phyloP scores from a whole-genome alignment of 176 grass and related monocot genomes.

The Avena insularis region DNA sequence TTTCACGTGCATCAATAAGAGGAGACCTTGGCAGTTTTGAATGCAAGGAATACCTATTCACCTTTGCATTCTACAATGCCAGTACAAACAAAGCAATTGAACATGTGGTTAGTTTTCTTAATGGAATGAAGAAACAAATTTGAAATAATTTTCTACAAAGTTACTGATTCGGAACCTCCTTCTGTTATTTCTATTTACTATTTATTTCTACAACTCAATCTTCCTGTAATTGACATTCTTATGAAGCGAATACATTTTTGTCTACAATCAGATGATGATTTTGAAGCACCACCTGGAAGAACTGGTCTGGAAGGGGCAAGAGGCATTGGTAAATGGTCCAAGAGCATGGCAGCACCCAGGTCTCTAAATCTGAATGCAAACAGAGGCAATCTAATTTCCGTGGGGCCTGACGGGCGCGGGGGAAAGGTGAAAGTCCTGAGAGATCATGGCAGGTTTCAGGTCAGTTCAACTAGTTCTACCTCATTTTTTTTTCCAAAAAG shows the following conservation, averaged over 20 bases:
- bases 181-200: slow-evolving; percentile 3
- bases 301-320: slow-evolving; percentile 46
- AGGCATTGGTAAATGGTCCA: slow-evolving; percentile 75
- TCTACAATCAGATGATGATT: slow-evolving; percentile 59
- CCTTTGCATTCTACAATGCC: not conserved
- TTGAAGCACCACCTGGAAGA: slow-evolving; percentile 25
- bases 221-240: not conserved
- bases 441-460: slow-evolving; percentile 54
- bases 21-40: not conserved
- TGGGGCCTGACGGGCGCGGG: slow-evolving; percentile 82
- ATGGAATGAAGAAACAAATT: not conserved
- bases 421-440: slow-evolving; percentile 89
- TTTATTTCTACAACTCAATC: slow-evolving; percentile 7
- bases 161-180: not conserved
- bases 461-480: slow-evolving; percentile 17
- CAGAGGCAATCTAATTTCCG: slow-evolving; percentile 74
- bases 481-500: too few relatives aligned
- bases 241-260: slow-evolving; percentile 13
- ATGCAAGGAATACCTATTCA: not conserved
- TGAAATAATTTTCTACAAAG: not conserved
- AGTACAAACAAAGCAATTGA: too few relatives aligned
- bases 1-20: not conserved
- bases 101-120: not conserved
- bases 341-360: slow-evolving; percentile 21
- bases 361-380: slow-evolving; percentile 32